Evolutionary conservation across 257 asterid species (phyloP).

Genomic region (Solanum peruvianum): DNA sequence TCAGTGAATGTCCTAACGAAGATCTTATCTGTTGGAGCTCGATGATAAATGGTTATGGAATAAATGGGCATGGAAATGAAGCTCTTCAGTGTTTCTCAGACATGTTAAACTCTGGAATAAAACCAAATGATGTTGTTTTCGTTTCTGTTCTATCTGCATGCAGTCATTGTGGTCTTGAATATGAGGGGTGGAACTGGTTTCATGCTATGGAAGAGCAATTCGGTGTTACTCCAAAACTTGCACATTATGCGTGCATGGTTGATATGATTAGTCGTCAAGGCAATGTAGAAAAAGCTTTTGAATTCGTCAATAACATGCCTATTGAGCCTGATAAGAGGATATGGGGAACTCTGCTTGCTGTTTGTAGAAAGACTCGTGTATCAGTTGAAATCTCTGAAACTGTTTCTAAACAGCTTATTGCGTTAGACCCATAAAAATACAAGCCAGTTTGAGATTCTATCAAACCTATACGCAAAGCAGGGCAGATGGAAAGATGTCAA

Average conservation of each 20-base stretch:
- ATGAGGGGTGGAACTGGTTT: conserved; percentile 84
- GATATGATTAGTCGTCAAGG: conserved; percentile 91
- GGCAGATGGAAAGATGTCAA: conserved; percentile 74
- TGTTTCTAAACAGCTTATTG: conserved; percentile 37
- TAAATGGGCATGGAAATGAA: conserved; percentile 64
- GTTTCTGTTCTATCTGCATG: conserved; percentile 69
- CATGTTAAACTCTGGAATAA: conserved; percentile 46
- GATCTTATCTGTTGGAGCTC: conserved; percentile 94
- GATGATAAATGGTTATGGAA: conserved; percentile 75
- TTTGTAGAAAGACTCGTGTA: conserved; percentile 42
- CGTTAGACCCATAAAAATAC: conserved; percentile 40
- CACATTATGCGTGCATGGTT: conserved; percentile 85
- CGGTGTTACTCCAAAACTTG: conserved; percentile 44
- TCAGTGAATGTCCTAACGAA: conserved; percentile 28
- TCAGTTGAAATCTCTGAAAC: conserved; percentile 29
- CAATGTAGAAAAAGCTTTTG: conserved; percentile 62
- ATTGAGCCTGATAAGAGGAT: conserved; percentile 63
- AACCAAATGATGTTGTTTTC: conserved; percentile 64
- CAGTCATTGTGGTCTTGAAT: conserved; percentile 78
- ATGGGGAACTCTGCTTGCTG: conserved; percentile 82
- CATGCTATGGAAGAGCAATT: conserved; percentile 42
- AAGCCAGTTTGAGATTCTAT: conserved; percentile 43
- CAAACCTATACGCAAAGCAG: conserved; percentile 58
- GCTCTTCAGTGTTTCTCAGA: conserved; percentile 53
- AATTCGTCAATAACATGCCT: conserved; percentile 59